Base-by-base conservation (phyloP, 1,284 basidiomycete genomes). In the Microbotryomycetes sp. region DNA sequence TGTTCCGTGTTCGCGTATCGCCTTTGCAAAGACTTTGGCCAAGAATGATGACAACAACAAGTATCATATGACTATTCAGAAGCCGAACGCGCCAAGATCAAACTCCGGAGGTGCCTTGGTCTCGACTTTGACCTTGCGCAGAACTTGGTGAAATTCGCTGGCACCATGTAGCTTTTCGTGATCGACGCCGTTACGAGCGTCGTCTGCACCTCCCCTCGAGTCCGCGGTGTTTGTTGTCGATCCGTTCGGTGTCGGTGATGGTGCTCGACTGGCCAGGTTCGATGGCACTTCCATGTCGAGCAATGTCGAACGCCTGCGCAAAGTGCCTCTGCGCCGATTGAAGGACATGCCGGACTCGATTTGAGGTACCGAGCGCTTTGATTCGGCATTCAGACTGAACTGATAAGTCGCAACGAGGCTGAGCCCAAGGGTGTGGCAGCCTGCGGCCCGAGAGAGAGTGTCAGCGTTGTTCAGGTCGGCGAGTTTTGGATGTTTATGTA, bases 381-480 rank as follows among this genome's bases (percentile, higher is more conserved):
- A n/a, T n/a, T n/a, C n/a, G n/a, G n/a, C n/a, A n/a, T n/a, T 42
- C 12, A 19, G 12, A 19, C 36, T 42, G 36, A 52, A 52, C 50
- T 25, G 30, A 52, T 30, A 66, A 6, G 42, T 60, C 14, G 83
- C 83, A 46, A 94, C 84, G 15, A 97, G 82, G 71, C 89, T 85
- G 26, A 97, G 81, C 3, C 90, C 92, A 15, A 97, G 79, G 4
- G 83, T 81, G 74, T 96, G 92, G 70, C 92, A 97, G n/a, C 94
- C 92, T 94, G 72, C 3, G 28, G 59, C 36, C 26, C 9, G 23
- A 19, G 25, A 31, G 48, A 12, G 32, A n/a, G 26, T 25, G 47
- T 14, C 12, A 30, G 16, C 7, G 0, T 16, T 19, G n/a, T 56
- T 56, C 32, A n/a, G 4, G 46, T 45, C 26, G 46, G 49, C 19